Conservation (phyloP, 768 basidiomycete genomes). For the Tulasnella sp. region DNA sequence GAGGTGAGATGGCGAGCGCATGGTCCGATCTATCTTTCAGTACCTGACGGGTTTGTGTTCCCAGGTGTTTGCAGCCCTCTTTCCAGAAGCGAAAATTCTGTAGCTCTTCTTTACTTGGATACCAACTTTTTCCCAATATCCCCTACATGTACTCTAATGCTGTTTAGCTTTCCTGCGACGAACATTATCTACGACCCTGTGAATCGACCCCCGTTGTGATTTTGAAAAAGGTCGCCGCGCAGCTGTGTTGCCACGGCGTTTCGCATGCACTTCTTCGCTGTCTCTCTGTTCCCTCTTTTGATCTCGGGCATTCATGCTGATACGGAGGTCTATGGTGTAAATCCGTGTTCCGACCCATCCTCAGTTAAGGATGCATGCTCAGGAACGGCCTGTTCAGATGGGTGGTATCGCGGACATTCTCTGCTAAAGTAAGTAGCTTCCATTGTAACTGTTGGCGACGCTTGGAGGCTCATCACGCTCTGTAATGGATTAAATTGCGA, state of each 20-base stretch:
- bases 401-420: neutral
- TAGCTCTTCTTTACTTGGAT: neutral
- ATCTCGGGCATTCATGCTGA: neutral
- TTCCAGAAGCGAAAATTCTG: constrained; percentile 45
- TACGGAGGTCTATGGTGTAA: neutral
- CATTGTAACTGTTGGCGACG: neutral
- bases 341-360: neutral
- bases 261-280: neutral
- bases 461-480: neutral
- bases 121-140: no score
- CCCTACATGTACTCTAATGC: neutral
- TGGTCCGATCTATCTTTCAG: neutral
- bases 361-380: neutral
- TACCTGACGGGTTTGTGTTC: neutral
- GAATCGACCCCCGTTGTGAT: neutral
- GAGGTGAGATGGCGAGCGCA: constrained; percentile 54
- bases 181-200: neutral
- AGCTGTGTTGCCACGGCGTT: neutral
- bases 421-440: neutral
- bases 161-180: neutral
- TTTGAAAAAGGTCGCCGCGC: neutral
- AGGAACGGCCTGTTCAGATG: neutral
- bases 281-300: neutral
- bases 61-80: constrained; percentile 57
- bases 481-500: neutral